Percentiles rank a stretch among this genome's conserved stretches.
Conservation (phyloP, 2,329 filamentous ascomycete species). For the Talaromyces islandicus region DNA sequence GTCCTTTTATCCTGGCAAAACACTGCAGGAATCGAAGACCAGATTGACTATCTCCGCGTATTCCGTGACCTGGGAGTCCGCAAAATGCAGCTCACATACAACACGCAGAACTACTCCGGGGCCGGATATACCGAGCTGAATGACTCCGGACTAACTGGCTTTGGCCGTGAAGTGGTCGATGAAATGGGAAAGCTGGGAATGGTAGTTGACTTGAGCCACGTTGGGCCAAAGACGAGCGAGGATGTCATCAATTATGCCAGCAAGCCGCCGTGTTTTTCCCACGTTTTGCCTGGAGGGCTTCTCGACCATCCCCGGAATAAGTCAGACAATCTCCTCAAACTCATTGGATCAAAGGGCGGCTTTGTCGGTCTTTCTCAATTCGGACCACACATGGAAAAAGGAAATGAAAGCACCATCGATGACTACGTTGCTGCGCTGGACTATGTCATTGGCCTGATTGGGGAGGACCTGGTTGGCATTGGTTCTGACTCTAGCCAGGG, state of each 20-base stretch:
- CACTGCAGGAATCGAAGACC: constrained; percentile 37
- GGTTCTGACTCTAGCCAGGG: constrained; percentile 37
- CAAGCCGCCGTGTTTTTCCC: constrained; percentile 38
- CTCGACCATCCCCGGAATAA: constrained; percentile 36
- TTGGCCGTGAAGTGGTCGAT: constrained; percentile 12
- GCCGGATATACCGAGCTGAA: constrained; percentile 34
- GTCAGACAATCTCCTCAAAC: constrained; percentile 30
- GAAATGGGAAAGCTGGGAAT: constrained; percentile 17
- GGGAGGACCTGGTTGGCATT: constrained; percentile 32
- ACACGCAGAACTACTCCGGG: constrained; percentile 38
- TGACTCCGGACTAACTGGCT: constrained; percentile 16
- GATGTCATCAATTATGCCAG: constrained; percentile 17
- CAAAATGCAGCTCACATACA: constrained; percentile 41
- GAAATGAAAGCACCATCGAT: constrained; percentile 37
- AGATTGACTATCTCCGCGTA: constrained; percentile 32
- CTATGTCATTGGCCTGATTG: constrained; percentile 31
- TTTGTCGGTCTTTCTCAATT: constrained; percentile 37
- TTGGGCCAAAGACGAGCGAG: constrained; percentile 13
- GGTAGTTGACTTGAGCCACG: constrained; percentile 17
- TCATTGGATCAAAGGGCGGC: constrained; percentile 31
- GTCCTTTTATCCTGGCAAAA: constrained; percentile 39
- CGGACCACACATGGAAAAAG: constrained; percentile 34
- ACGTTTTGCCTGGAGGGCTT: constrained; percentile 31
- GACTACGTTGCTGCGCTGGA: constrained; percentile 38
- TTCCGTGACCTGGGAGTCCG: constrained; percentile 37